Base-by-base conservation (phyloP, 345 rosid species). In the Salix viminalis region DNA sequence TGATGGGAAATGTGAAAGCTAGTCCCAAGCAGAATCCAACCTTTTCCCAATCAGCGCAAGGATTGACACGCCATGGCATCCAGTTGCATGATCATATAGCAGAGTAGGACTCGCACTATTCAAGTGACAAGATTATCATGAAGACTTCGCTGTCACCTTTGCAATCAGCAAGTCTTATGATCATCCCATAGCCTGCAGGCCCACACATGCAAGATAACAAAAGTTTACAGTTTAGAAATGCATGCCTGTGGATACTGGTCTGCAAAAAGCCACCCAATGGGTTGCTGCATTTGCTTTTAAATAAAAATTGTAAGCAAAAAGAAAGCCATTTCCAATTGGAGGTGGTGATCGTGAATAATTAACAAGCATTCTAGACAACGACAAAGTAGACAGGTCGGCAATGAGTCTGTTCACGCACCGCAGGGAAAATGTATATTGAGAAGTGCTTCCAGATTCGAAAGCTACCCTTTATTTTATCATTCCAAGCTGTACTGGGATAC, bases 21-120 rank as follows among this genome's bases (percentile, higher is more conserved):
- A 96, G 83, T 69, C 90, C 99, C 88, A 92, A 74, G 85, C 97
- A 96, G 85, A 96, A 70, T 9, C 97, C 99, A 77, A 91, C 80
- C 98, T 96, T 92, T 79, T 56, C 21, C 76, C 76, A 68, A 62
- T 21, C 69, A 73, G 44, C 78, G 42, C 65, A 79, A 16, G 69
- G 48, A 36, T 75, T 3, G 34, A 46, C 13, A 65, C 34, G 54
- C 21, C 46, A 32, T 10, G 11, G 5, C 36, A 75, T 67, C 52
- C 4, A 23, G 52, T 39, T 62, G 28, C 41, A 23, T n/a, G 36
- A 36, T 24, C 26, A 24, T 16, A 62, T 34, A 34, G 37, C 6
- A 34, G 37, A 34, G 37, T 34, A 34, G 37, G 37, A 34, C 37
- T 28, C 7, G 54, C 28, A 24, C 11, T 3, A 23, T 24, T 61